Base-by-base conservation (phyloP, 129 eudicot species). In the Smallanthus sonchifolius region DNA sequence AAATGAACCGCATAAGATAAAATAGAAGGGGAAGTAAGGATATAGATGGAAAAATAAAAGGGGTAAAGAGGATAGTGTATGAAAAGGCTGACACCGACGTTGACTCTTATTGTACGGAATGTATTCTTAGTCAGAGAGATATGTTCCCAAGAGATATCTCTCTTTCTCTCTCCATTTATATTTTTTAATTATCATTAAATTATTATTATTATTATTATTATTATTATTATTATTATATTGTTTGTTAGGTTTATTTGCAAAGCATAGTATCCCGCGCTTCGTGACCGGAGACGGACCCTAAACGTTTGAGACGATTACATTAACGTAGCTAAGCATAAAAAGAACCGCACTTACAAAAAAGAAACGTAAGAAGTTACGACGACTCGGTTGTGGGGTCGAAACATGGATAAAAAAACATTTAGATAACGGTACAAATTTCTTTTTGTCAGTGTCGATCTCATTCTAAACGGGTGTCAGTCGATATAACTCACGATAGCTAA, bases 101-200 rank as follows among this genome's bases (percentile, higher is more conserved):
- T 84, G 88, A 87, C 88, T 84, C 82, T 69, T 63, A 69, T 63
- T 75, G 86, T 87, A 83, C 88, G 91, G 91, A 86, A 79, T 71
- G 83, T 65, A 67, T 24, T 72, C 74, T 43, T 66, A 44, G 84
- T 83, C 79, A 79, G 78, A 79, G 80, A 83, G 86, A 77, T 77
- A 52, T 78, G 83, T 74, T 72, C 74, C 83, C 83, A 79, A 79
- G 74, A 72, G 83, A 79, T 79, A 64, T 79, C 67, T 72, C 47
- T 64, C 51, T 54, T n/a, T 72, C 61, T 38, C 44, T 43, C 47
- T 38, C 28, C 28, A 48, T 55, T 19, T 20, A 57, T 57, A 57
- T 24, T 3, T 16, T n/a, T n/a, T n/a, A n/a, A n/a, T 10, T 10
- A 8, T 4, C 28, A 47, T 14, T 4, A 47, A 10, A 2, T 63